Base-by-base conservation (phyloP, 495 filamentous ascomycete species). In the Neurospora sp. region DNA sequence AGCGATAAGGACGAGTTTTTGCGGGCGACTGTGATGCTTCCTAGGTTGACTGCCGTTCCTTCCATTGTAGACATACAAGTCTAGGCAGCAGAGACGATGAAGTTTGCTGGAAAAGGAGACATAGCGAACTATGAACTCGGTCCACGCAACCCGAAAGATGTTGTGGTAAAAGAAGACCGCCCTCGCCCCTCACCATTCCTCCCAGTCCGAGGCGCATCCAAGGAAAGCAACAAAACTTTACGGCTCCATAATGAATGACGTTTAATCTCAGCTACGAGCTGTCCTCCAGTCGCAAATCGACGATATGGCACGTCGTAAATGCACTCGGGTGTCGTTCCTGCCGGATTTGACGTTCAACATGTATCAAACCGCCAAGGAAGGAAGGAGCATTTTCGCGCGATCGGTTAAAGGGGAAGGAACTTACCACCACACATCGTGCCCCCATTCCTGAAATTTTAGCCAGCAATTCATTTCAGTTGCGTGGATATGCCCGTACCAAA, bases 1-100 rank as follows among this genome's bases (percentile, higher is more conserved):
- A 80, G 71, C 2, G 73, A 75, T 12, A 76, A 68, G 11, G 39
- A 61, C 1, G 78, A 74, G 12, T 73, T 42, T 42, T 74, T 79
- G 11, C 38, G 53, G 27, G 59, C 38, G 40, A 76, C 70, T 68
- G 72, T 72, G 74, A 78, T 74, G 53, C 38, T 73, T 69, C 76
- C 78, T 12, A 79, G 70, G 40, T 74, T 73, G 16, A 78, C 35
- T 8, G 68, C 61, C 8, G 68, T 69, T 71, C 69, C 40, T 2
- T 59, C 70, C 77, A 78, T 78, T 20, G 41, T 72, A 69, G 14
- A 65, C 14, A 37, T 1, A 37, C 6, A 18, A 7, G 53, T 14
- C 5, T 35, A 59, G 53, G 53, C 14, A 35, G 53, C 27, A 18
- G 3, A 37, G 12, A 65, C 12, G 1, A 18, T 16, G 6, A 9